These are phyloP conservation scores for Kazachstania sp. DNA, from an alignment of 1,139 yeast species.

Conservation along the genomic window DNA sequence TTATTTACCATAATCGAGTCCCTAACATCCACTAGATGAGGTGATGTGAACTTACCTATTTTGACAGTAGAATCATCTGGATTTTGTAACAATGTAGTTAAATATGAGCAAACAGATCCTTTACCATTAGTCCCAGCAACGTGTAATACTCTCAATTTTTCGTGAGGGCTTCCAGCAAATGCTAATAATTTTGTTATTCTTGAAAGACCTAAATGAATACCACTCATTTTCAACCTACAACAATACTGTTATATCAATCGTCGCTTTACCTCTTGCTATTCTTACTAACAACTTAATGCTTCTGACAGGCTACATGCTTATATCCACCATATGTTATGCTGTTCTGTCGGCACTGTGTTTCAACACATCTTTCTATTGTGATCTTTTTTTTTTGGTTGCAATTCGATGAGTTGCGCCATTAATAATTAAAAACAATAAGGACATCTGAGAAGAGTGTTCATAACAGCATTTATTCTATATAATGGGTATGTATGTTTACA, in stretches of 20 bases:
- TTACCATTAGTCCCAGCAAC: conserved; percentile 94
- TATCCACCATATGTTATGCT: no score
- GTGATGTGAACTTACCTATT: conserved; percentile 80
- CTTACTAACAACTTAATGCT: no score
- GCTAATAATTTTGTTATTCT: conserved; percentile 50
- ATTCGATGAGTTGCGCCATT: neutral
- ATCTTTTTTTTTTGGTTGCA: neutral
- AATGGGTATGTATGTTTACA: no score
- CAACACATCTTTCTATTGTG: neutral
- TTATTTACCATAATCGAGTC: conserved; percentile 70
- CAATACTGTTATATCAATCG: neutral
- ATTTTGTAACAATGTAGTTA: conserved; percentile 44
- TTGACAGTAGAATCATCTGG: conserved; percentile 15
- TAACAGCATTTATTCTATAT: no score
- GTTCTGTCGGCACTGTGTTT: neutral
- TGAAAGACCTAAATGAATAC: conserved; percentile 57
- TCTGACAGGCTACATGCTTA: no score
- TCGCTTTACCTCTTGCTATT: no score
- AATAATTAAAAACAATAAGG: neutral
- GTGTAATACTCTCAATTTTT: conserved; percentile 55
- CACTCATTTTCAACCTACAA: conserved; percentile 35
- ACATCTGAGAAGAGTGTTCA: no score
- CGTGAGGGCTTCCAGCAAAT: conserved; percentile 62
- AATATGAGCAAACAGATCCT: conserved; percentile 79
- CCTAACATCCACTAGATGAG: conserved; percentile 64